Evolutionary conservation across 2,329 filamentous ascomycete genomes (phyloP), one percentile per base, ranked within the genome.

Genomic region (Cercospora beticola): DNA sequence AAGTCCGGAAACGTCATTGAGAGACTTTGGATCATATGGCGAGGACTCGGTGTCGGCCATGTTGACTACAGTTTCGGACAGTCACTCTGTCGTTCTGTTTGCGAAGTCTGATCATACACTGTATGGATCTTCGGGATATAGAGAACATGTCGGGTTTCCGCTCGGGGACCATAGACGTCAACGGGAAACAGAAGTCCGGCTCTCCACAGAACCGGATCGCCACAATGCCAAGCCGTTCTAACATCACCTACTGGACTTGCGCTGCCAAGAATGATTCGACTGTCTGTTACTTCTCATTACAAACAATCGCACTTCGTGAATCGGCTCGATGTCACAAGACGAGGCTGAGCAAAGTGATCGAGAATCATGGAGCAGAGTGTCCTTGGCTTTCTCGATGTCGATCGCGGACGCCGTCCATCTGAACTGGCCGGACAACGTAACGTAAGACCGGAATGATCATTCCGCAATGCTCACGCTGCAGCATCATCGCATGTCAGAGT

Each of bases 1-100:
- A 2, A 77, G 71, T 8, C 76, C 76, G 4, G 69, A 68, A 6
- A 78, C 72, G 63, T 74, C 68, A 65, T 74, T 71, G 21, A 78
- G 68, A 31, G 71, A 66, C 23, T 69, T 64, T 16, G 68, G 62
- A 59, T 68, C 71, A 67, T 70, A 76, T 33, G 67, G 67, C n/a
- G 70, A 71, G 14, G 75, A 67, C 70, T 72, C 74, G 59, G 23
- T 68, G 9, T 63, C 31, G 21, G 33, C 30, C 43, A 64, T 21
- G 30, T 33, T 56, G 28, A 28, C 54, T 26, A 16, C 26, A n/a
- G 16, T 5, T 7, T 10, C n/a, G 30, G 5, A 30, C 10, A 30
- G 23, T 26, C 57, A 36, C 49, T 26, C 36, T 28, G 40, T 40
- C 8, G 23, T 56, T 56, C 12, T 26, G 14, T 8, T 56, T 30